Evolutionary conservation across 1,284 basidiomycete genomes (phyloP).

Genomic region (Cronartium quercuum): DNA sequence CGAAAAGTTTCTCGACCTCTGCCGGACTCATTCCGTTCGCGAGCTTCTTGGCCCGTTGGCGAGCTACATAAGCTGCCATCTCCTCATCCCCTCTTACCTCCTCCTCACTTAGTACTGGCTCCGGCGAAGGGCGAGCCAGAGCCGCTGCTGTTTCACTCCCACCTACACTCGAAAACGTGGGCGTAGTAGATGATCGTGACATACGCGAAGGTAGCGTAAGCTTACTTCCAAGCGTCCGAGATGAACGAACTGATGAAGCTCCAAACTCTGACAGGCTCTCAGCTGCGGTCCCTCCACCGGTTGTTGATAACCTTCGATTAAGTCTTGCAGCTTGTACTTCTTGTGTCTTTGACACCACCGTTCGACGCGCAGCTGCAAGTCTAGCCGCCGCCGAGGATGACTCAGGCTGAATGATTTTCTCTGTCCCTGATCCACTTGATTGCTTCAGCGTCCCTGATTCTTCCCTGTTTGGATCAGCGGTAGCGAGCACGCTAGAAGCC

Average conservation of each 20-base stretch:
- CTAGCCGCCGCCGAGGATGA: constrained; percentile 27
- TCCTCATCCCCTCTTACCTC: constrained; percentile 87
- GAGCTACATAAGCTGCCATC: constrained; percentile 87
- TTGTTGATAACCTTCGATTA: too few species aligned
- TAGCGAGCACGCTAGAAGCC: constrained; percentile 3
- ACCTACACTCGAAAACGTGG: constrained; percentile 38
- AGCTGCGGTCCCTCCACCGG: constrained; percentile 29
- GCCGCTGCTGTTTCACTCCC: constrained; percentile 40
- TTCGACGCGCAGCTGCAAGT: constrained; percentile 32
- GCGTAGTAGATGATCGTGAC: constrained; percentile 42
- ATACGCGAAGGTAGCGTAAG: constrained; percentile 43
- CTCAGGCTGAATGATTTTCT: background rate
- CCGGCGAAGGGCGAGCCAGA: constrained; percentile 37
- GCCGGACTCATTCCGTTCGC: constrained; percentile 69
- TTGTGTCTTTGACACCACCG: constrained; percentile 31
- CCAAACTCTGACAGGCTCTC: background rate
- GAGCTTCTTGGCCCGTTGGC: constrained; percentile 80
- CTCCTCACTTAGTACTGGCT: constrained; percentile 60
- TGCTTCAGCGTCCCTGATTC: background rate
- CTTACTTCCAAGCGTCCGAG: constrained; percentile 40
- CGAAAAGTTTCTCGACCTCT: constrained; percentile 79
- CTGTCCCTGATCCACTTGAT: background rate
- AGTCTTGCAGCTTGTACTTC: constrained; percentile 20
- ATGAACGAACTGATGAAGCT: constrained; percentile 3
- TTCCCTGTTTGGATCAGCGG: background rate